phyloP scores from a whole-genome alignment of 208 protist genomes.

The Acanthamoeba lenticulata region DNA sequence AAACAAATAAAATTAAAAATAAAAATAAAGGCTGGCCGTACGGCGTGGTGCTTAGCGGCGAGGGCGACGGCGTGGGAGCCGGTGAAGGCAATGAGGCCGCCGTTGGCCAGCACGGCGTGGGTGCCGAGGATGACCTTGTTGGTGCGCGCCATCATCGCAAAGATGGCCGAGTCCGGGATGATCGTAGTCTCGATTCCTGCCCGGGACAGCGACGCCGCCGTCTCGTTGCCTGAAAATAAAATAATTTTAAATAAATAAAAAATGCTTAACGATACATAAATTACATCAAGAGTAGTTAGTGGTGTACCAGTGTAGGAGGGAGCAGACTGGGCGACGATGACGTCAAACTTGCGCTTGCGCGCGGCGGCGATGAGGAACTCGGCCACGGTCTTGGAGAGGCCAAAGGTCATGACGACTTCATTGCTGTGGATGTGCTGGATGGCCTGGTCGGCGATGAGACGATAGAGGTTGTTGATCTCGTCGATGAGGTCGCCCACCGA shows the following conservation, averaged over 20 bases:
- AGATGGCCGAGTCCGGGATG: slow-evolving; percentile 94
- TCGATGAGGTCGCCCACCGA: slow-evolving; percentile 84
- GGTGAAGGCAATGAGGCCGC: slow-evolving; percentile 94
- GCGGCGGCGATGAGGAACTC: slow-evolving; percentile 85
- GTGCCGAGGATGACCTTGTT: slow-evolving; percentile 97
- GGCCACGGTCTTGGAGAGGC: slow-evolving; percentile 87
- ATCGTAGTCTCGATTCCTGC: slow-evolving; percentile 91
- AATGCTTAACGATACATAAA: not conserved
- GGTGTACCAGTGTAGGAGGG: slow-evolving; percentile 81
- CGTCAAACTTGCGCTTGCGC: slow-evolving; percentile 90
- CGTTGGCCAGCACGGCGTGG: slow-evolving; percentile 95
- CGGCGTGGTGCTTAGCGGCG: slow-evolving; percentile 92
- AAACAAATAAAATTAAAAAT: not conserved
- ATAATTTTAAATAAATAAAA: not conserved
- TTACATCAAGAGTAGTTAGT: not conserved
- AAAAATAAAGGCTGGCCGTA: not conserved
- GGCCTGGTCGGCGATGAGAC: slow-evolving; percentile 78
- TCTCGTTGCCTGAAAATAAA: slow-evolving; percentile 78
- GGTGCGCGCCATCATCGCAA: slow-evolving; percentile 97
- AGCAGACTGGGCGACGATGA: slow-evolving; percentile 94
- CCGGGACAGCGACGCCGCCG: slow-evolving; percentile 89
- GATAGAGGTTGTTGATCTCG: slow-evolving; percentile 83
- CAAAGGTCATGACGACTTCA: slow-evolving; percentile 90
- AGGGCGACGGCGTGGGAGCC: slow-evolving; percentile 95
- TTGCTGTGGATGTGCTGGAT: slow-evolving; percentile 88